Conservation (phyloP, 306 rosid genomes). For the Inga leiocalycina region DNA sequence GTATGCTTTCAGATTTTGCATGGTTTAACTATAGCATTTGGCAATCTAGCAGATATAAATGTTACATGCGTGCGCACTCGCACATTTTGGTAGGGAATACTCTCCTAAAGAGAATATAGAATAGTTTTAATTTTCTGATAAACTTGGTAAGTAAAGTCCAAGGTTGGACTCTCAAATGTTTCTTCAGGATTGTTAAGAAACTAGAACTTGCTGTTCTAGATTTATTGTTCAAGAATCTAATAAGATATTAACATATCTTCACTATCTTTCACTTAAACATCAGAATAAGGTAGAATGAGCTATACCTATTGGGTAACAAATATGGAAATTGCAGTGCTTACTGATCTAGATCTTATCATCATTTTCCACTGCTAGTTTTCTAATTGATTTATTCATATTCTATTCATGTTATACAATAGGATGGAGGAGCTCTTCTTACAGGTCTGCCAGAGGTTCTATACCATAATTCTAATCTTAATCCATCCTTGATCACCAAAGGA, state of each 20-base stretch:
- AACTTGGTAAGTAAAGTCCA: background rate
- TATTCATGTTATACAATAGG: constrained; percentile 29
- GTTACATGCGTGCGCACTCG: background rate
- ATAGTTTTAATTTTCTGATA: background rate
- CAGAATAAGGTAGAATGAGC: background rate
- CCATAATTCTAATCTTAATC: constrained; percentile 22
- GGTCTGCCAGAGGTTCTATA: constrained; percentile 31
- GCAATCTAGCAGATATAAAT: background rate
- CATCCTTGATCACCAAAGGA: constrained; percentile 40
- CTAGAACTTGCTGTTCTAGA: background rate
- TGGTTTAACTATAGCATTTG: background rate
- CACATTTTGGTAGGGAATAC: background rate
- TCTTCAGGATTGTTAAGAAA: background rate
- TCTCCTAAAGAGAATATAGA: background rate
- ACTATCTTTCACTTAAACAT: background rate
- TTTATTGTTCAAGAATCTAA: background rate
- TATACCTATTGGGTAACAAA: background rate
- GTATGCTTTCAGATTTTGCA: background rate
- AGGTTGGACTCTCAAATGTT: background rate
- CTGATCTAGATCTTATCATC: background rate
- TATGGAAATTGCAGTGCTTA: background rate
- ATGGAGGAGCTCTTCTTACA: constrained; percentile 12
- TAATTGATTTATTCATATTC: background rate
- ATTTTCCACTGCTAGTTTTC: background rate
- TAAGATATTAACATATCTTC: background rate